Base-by-base conservation (phyloP, 78 protist species). In the Capsaspora owczarzaki region DNA sequence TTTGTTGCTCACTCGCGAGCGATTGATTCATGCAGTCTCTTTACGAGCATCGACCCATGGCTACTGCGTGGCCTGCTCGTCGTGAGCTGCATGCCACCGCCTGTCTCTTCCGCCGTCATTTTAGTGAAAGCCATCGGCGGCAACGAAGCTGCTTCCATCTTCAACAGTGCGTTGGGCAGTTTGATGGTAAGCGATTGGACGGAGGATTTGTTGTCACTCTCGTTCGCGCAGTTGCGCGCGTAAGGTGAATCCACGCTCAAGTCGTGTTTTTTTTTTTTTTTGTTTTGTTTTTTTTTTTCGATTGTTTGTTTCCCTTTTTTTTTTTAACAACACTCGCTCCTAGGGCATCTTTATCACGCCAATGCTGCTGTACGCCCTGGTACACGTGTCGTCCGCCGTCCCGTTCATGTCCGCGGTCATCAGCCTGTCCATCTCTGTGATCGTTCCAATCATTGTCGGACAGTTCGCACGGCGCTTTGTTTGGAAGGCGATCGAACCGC, bases 51-150 rank as follows among this genome's bases (percentile, higher is more conserved):
- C n/a, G 56, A 49, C 56, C 56, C 56, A 16, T 10, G n/a, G 56
- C 56, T 49, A 20, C 56, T 49, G n/a, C 10, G 29, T 27, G 29
- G 68, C 38, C 29, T 61, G 8, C 8, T 25, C 38, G 68, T 61
- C n/a, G 10, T 61, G 68, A 5, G 35, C 38, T 56, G 79, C 43
- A 75, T 75, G 79, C 79, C 79, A 4, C 79, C 79, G 40, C 79
- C 79, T 5, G 79, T 75, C 33, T 75, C 79, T 6, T 75, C 79
- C 25, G 79, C 79, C 37, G 79, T 75, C 41, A 75, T 75, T 20
- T 22, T 75, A 22, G 42, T 56, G 56, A 75, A 49, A 19, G 63
- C 79, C 5, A 37, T 42, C 49, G 56, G 56, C 38, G 79, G 79
- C 33, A 56, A 49, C 20, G 79, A 75, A 56, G 79, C 79, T 43